Percentiles rank a stretch among this genome's conserved stretches.
phyloP scores from a whole-genome alignment of 352 stramenopile genomes.

The Pythium aquatile region DNA sequence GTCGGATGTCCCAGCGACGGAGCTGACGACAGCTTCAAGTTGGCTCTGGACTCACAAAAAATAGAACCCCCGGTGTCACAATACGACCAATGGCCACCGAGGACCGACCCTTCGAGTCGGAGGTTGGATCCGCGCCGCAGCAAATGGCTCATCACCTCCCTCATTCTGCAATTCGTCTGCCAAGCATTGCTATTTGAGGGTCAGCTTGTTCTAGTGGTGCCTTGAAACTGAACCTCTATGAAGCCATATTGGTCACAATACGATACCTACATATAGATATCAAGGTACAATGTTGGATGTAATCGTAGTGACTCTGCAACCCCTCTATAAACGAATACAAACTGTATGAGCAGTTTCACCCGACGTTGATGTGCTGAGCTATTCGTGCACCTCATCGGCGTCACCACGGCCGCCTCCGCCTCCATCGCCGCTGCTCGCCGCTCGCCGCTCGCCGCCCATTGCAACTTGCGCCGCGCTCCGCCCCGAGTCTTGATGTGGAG shows the following conservation, averaged over 20 bases:
- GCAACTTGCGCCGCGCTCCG: background rate
- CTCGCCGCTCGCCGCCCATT: conserved; percentile 9
- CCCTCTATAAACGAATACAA: background rate
- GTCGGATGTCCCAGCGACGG: background rate
- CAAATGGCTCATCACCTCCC: background rate
- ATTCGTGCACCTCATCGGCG: background rate
- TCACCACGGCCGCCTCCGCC: background rate
- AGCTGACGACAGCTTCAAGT: background rate
- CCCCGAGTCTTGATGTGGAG: conserved; percentile 30
- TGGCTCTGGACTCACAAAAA: background rate
- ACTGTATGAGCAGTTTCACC: background rate
- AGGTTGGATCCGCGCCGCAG: background rate
- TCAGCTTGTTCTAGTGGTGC: background rate
- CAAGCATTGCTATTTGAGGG: background rate
- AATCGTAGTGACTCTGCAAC: background rate
- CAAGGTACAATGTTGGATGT: too few species aligned
- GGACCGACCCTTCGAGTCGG: background rate
- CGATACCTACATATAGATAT: background rate
- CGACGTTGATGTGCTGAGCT: background rate
- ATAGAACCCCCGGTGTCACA: background rate
- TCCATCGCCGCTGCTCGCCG: background rate
- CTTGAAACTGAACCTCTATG: background rate
- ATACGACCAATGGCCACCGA: background rate
- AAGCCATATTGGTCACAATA: background rate
- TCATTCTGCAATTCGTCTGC: background rate